Percentiles rank a stretch among this genome's conserved stretches.
These are phyloP conservation scores for Pestalotiopsis sp. DNA, from an alignment of 2,329 filamentous ascomycete species.

Conservation along the genomic window DNA sequence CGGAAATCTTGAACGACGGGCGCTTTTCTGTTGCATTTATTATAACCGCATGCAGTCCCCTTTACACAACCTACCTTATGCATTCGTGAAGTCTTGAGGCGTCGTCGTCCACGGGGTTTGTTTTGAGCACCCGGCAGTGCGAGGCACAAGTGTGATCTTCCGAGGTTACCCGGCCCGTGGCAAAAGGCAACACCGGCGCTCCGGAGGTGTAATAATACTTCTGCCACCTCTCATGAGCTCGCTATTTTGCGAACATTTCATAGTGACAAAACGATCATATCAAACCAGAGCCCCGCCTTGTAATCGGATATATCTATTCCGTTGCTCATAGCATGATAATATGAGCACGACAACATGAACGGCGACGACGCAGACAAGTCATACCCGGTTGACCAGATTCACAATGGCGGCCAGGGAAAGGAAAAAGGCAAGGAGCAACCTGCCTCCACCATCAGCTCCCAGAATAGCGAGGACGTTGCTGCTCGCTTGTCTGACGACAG, in stretches of 20 bases:
- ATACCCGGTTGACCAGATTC: background rate
- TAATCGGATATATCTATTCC: too few relatives aligned
- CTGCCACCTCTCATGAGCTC: background rate
- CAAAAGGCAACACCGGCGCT: background rate
- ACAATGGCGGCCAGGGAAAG: background rate
- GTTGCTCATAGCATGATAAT: background rate
- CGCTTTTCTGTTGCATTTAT: too few relatives aligned
- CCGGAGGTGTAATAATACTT: background rate
- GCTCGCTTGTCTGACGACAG: background rate
- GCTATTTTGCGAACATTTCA: background rate
- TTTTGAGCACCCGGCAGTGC: too few relatives aligned
- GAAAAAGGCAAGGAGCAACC: slow-evolving; percentile 4
- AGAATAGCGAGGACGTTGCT: background rate
- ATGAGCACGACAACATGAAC: background rate
- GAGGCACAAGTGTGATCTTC: background rate
- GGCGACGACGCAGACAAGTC: background rate
- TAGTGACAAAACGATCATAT: background rate
- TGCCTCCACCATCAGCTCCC: background rate
- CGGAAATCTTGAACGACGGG: too few relatives aligned
- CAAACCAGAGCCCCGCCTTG: too few relatives aligned
- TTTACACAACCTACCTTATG: too few relatives aligned
- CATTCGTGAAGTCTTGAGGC: too few relatives aligned
- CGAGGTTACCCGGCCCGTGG: background rate
- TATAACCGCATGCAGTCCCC: too few relatives aligned
- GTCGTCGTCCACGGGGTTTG: too few relatives aligned